phyloP scores from a whole-genome alignment of 2,329 filamentous ascomycete genomes.

The Scedosporium minutisporum region DNA sequence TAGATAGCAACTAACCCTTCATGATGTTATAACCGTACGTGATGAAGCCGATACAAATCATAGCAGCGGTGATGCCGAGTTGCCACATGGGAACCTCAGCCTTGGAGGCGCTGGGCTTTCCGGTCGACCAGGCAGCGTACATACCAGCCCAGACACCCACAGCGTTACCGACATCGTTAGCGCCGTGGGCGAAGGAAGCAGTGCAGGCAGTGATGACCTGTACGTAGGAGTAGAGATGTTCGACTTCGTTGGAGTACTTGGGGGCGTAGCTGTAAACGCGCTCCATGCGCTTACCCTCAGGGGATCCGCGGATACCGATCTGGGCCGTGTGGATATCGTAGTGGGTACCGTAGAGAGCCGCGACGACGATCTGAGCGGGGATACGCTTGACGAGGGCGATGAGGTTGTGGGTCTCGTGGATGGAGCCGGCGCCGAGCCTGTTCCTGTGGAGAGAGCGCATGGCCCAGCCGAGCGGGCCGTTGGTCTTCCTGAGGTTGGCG shows the following conservation, averaged over 20 bases:
- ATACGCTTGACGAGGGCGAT: conserved; percentile 53
- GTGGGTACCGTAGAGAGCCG: conserved; percentile 61
- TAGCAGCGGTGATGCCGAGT: conserved; percentile 56
- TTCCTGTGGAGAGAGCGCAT: conserved; percentile 70
- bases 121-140: conserved; percentile 57
- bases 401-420: conserved; percentile 68
- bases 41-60: conserved; percentile 57
- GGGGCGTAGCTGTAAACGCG: conserved; percentile 53
- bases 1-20: conserved; percentile 46
- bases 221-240: conserved; percentile 59
- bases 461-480: conserved; percentile 70
- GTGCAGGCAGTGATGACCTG: conserved; percentile 61
- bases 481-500: conserved; percentile 50
- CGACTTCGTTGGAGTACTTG: conserved; percentile 62
- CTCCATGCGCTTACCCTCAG: conserved; percentile 63
- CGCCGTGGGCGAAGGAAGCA: conserved; percentile 65
- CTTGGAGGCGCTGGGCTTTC: conserved; percentile 50
- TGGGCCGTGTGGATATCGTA: conserved; percentile 78
- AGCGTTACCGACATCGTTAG: conserved; percentile 68
- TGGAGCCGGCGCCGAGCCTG: conserved; percentile 59
- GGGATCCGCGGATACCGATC: conserved; percentile 59
- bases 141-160: conserved; percentile 62
- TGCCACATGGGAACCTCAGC: conserved; percentile 65
- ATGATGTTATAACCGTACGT: conserved; percentile 80
- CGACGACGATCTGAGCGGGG: conserved; percentile 56